Evolutionary conservation across 805 yeast species (phyloP).

Genomic region (Ogataea methanolica): DNA sequence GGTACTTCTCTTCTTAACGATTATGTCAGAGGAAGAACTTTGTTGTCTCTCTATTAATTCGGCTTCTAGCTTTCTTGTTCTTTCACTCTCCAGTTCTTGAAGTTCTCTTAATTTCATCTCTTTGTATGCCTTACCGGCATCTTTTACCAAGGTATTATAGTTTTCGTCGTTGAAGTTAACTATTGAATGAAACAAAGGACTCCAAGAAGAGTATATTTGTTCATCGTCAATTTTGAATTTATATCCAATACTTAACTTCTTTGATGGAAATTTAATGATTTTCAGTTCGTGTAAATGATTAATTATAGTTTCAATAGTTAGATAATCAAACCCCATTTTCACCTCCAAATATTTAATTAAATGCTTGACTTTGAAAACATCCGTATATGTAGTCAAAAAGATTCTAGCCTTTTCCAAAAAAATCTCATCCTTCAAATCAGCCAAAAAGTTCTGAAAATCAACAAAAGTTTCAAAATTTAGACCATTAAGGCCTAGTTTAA

Average conservation of each 20-base stretch:
- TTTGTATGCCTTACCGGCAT: constrained; percentile 1
- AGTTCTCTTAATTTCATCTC: not conserved
- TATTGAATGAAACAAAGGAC: constrained; percentile 8
- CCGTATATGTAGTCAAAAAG: constrained; percentile 5
- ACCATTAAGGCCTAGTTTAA: constrained; percentile 7
- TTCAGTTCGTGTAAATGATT: constrained; percentile 12
- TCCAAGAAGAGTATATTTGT: constrained; percentile 12
- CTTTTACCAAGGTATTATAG: not conserved
- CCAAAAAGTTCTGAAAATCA: constrained; percentile 9
- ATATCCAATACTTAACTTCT: constrained; percentile 8
- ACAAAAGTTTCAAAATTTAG: constrained; percentile 5
- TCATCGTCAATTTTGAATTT: constrained; percentile 16
- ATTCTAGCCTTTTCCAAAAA: constrained; percentile 5
- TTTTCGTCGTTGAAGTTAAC: constrained; percentile 5
- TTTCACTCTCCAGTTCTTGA: not conserved
- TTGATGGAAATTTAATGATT: constrained; percentile 13
- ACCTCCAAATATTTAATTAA: constrained; percentile 7
- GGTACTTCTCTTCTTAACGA: constrained; percentile 1
- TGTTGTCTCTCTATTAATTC: not conserved
- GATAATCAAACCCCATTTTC: constrained; percentile 6
- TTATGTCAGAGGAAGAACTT: not conserved
- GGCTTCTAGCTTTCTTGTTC: not conserved
- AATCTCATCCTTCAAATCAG: constrained; percentile 4
- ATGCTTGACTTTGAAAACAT: constrained; percentile 9
- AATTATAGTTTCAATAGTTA: constrained; percentile 14